Percentiles rank a stretch among this genome's conserved stretches.
Evolutionary conservation across 345 rosid species (phyloP).

Genomic region (Salix udensis): DNA sequence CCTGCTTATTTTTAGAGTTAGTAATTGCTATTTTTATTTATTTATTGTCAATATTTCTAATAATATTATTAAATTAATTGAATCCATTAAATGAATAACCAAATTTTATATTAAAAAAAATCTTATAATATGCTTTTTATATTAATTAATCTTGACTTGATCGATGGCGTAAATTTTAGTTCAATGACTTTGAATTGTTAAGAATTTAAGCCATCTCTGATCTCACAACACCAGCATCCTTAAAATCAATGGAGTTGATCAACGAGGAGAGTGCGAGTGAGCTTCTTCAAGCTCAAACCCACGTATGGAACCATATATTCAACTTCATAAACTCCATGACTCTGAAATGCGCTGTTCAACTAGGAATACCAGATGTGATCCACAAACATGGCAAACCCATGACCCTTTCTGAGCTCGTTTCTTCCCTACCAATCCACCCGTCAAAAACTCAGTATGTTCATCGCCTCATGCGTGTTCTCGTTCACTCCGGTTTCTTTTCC

Average conservation of each 20-base stretch:
- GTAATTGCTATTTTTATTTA: too few species aligned
- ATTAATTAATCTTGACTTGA: too few species aligned
- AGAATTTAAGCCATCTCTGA: too few species aligned
- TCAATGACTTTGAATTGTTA: too few species aligned
- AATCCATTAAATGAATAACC: too few species aligned
- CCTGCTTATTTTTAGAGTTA: too few species aligned
- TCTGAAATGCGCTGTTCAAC: conserved; percentile 36
- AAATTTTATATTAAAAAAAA: too few species aligned
- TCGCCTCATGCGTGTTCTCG: conserved; percentile 35
- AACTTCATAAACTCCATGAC: conserved; percentile 17
- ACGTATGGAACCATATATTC: conserved; percentile 10
- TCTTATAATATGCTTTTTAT: too few species aligned
- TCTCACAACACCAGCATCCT: too few species aligned
- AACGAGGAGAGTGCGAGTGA: not conserved
- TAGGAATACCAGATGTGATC: conserved; percentile 45
- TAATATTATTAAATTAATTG: too few species aligned
- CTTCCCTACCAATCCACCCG: conserved; percentile 15
- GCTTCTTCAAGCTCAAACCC: conserved; percentile 16
- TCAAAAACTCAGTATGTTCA: conserved; percentile 11
- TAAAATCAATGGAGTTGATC: not conserved
- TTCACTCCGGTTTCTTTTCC: conserved; percentile 15
- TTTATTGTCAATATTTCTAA: too few species aligned
- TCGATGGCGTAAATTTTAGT: too few species aligned
- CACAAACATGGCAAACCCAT: conserved; percentile 41
- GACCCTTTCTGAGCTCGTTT: conserved; percentile 18